These are phyloP conservation scores for Plasmopara viticola DNA, from an alignment of 352 stramenopile species.

Conservation along the genomic window DNA sequence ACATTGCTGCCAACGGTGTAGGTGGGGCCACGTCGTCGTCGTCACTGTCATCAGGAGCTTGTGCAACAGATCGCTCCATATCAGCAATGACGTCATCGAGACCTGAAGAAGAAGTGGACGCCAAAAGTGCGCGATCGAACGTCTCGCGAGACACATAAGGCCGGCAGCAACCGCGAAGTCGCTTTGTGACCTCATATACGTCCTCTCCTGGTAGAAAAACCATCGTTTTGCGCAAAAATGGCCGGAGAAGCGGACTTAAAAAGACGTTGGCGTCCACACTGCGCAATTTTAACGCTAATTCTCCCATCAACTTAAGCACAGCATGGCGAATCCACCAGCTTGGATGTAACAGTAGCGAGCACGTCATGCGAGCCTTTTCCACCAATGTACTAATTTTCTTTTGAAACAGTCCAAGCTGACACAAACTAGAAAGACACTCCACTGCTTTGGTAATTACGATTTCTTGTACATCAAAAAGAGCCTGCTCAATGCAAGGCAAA, in stretches of 20 bases:
- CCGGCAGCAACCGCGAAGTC: constrained; percentile 57
- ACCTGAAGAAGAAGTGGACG: constrained; percentile 44
- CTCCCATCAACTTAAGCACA: constrained; percentile 80
- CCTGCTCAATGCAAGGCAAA: constrained; percentile 95
- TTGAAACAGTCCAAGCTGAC: constrained; percentile 90
- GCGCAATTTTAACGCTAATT: constrained; percentile 82
- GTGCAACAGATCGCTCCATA: constrained; percentile 38
- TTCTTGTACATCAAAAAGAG: constrained; percentile 94
- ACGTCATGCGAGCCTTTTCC: constrained; percentile 82
- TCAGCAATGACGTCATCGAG: constrained; percentile 46
- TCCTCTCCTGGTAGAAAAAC: constrained; percentile 64
- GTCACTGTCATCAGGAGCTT: constrained; percentile 27
- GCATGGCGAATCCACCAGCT: constrained; percentile 87
- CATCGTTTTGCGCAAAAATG: constrained; percentile 86
- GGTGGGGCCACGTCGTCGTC: constrained; percentile 19
- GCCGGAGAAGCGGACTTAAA: constrained; percentile 79
- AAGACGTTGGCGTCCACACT: constrained; percentile 90
- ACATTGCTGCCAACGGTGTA: constrained; percentile 15
- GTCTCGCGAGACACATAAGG: constrained; percentile 74
- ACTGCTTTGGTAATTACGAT: constrained; percentile 93
- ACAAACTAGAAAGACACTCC: constrained; percentile 86
- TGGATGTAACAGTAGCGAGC: constrained; percentile 79
- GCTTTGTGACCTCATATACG: constrained; percentile 42
- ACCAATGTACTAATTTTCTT: constrained; percentile 71
- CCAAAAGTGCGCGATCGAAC: constrained; percentile 75